Evolutionary conservation across 2,329 filamentous ascomycete genomes (phyloP).

Genomic region (Epichloe baconii): DNA sequence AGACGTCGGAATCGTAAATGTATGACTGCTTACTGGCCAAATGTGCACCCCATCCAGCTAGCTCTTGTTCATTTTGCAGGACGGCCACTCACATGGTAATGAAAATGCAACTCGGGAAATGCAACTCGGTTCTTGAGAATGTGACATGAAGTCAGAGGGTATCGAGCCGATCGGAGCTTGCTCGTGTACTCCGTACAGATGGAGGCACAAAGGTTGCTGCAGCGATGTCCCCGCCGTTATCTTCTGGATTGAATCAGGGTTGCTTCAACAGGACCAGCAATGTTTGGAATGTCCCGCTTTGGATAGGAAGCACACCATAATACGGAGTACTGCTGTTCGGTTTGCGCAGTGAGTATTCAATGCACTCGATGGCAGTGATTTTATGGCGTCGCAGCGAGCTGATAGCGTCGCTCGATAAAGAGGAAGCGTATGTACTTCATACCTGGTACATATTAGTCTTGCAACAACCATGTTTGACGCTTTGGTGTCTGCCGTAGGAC

Average conservation of each 20-base stretch:
- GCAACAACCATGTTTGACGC: neutral
- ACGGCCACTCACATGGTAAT: neutral
- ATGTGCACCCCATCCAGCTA: neutral
- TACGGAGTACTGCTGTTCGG: neutral
- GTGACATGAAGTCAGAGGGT: neutral
- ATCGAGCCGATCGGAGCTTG: neutral
- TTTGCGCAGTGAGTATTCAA: neutral
- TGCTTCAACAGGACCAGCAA: neutral
- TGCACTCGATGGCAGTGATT: too few relatives aligned
- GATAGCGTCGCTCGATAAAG: neutral
- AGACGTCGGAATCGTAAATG: neutral
- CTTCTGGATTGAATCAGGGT: neutral
- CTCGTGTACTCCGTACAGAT: neutral
- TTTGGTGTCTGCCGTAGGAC: neutral
- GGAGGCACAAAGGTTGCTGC: neutral
- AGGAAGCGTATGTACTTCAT: neutral
- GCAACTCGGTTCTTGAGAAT: neutral
- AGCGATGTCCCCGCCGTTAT: neutral
- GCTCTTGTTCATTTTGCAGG: neutral
- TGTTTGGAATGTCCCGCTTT: neutral
- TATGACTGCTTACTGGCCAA: neutral
- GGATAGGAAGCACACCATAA: too few relatives aligned
- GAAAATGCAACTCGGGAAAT: neutral
- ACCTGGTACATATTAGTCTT: neutral
- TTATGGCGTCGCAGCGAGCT: neutral